Evolutionary conservation across 2,329 filamentous ascomycete genomes (phyloP).

Genomic region (Pseudocercospora cruenta): DNA sequence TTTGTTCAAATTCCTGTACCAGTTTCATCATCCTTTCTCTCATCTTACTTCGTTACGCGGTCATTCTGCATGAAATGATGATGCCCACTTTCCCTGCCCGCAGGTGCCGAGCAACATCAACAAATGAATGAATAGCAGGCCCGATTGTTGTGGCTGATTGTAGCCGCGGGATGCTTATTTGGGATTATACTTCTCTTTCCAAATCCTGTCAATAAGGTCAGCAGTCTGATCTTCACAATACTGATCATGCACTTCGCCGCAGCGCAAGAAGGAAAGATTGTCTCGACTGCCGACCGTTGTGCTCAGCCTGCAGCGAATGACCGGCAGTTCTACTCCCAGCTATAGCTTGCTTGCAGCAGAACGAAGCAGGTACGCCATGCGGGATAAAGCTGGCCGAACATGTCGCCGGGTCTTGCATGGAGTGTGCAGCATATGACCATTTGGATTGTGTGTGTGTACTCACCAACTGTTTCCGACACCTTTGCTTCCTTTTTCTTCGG

Average conservation of each 20-base stretch:
- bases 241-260: background rate
- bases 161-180: slow-evolving; percentile 23
- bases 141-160: background rate
- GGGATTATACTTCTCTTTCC: slow-evolving; percentile 87
- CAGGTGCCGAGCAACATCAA: too few relatives aligned
- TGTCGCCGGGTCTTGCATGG: slow-evolving; percentile 3
- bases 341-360: slow-evolving; percentile 4
- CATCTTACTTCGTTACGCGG: background rate
- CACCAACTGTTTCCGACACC: slow-evolving; percentile 94
- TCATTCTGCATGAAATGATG: background rate
- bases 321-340: slow-evolving; percentile 5
- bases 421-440: slow-evolving; percentile 3
- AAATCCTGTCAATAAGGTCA: slow-evolving; percentile 70
- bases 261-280: background rate
- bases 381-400: slow-evolving; percentile 1
- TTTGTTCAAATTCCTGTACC: background rate
- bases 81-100: background rate
- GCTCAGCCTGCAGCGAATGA: background rate
- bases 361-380: slow-evolving; percentile 3
- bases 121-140: too few relatives aligned
- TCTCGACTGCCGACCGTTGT: background rate
- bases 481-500: slow-evolving; percentile 86
- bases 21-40: background rate
- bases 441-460: slow-evolving; percentile 45
- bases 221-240: background rate